Base-by-base conservation (phyloP, 2,329 filamentous ascomycete species). In the Neocatenulostroma microsporum region DNA sequence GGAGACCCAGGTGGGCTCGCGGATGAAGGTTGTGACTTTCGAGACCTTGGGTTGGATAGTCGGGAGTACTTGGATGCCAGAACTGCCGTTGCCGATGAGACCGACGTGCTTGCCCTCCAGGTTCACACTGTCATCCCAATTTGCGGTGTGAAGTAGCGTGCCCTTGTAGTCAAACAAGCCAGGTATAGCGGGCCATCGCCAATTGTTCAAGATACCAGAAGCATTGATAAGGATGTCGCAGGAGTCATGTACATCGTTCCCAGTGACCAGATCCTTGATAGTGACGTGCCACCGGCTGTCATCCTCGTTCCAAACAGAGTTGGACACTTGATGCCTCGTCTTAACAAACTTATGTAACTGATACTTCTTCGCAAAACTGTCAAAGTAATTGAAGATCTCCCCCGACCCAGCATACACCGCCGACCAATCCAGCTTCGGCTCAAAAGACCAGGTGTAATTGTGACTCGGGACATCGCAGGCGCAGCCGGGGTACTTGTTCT, bases 371-470 rank as follows among this genome's bases (percentile, higher is more conserved):
- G 60, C 60, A 8, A 56, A 56, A 3, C 44, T 40, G 34, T 62
- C 51, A 50, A 66, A 61, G 38, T 68, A 68, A 3, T 60, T 54
- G 12, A 57, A 51, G 20, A 68, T 67, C 42, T 67, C 64, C 3
- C 49, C 42, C 2, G 62, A 62, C 6, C 49, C 49, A 8, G 61
- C 58, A 34, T 64, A 67, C 14, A 63, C 62, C 5, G 42, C 31
- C n/a, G 40, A 44, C 50, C 50, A 53, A 17, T 48, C 42, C 9
- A 44, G 41, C 25, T 49, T 49, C 10, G 50, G 47, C 21, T 49
- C 49, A 34, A 62, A 69, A 3, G 59, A 37, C 11, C 34, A 41
- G 14, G 34, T 37, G 28, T 42, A 42, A 21, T 42, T 42, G 31
- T 34, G 35, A 8, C n/a, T 20, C 7, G 40, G 40, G 12, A 42